Percentiles rank a stretch among this genome's conserved stretches.
phyloP scores from a whole-genome alignment of 2,329 filamentous ascomycete genomes.

The Endocalyx cinctus region DNA sequence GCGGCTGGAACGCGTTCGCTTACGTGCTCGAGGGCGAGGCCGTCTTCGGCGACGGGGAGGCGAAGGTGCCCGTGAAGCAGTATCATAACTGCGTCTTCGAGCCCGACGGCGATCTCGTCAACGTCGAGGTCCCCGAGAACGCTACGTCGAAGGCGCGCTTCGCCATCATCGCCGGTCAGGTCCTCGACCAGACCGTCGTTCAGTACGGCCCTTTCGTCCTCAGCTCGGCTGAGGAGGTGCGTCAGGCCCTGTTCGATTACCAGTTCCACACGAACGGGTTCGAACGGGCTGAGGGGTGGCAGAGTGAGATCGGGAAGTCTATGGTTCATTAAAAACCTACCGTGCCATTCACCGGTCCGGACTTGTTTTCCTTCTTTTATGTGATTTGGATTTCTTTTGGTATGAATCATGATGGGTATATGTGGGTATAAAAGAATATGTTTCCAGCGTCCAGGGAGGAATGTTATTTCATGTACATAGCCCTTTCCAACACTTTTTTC shows the following conservation, averaged over 20 bases:
- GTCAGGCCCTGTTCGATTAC: slow-evolving; percentile 64
- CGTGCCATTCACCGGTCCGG: no score
- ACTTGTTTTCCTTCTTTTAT: no score
- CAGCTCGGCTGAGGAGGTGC: slow-evolving; percentile 57
- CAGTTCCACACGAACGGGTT: slow-evolving; percentile 63
- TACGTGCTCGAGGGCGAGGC: slow-evolving; percentile 77
- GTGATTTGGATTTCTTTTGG: no score
- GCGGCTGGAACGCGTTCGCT: slow-evolving; percentile 84
- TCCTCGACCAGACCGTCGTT: slow-evolving; percentile 64
- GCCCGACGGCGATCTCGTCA: slow-evolving; percentile 69
- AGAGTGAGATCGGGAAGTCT: slow-evolving; percentile 49
- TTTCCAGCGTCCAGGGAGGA: no score
- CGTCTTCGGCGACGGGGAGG: slow-evolving; percentile 52
- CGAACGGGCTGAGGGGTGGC: slow-evolving; percentile 64
- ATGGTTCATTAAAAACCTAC: slow-evolving; percentile 25
- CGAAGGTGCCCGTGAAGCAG: slow-evolving; percentile 53
- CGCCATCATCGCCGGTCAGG: slow-evolving; percentile 65
- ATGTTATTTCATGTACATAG: no score
- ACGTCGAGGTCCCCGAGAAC: slow-evolving; percentile 62
- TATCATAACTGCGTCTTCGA: slow-evolving; percentile 91
- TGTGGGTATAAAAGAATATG: no score
- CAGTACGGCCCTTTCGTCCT: slow-evolving; percentile 70
- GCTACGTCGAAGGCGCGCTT: slow-evolving; percentile 50
- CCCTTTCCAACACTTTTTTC: no score
- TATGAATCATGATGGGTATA: no score